phyloP scores from a whole-genome alignment of 208 protist genomes.

The Acanthamoeba healyi region DNA sequence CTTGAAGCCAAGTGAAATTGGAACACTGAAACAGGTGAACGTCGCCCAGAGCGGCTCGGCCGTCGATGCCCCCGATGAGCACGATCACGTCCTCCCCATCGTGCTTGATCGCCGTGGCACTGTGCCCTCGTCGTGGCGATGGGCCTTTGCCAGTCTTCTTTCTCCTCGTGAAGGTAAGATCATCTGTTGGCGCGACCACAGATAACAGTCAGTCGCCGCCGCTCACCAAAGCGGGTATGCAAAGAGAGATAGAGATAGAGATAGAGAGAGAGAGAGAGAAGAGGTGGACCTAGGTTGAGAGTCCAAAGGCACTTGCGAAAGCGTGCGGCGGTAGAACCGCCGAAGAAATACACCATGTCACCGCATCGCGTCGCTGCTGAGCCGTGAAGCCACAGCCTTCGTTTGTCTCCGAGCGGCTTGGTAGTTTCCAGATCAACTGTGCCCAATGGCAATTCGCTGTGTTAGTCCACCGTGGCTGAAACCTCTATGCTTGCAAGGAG shows the following conservation, averaged over 20 bases:
- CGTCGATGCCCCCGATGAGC: constrained; percentile 42
- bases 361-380: not conserved
- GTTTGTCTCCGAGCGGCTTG: not conserved
- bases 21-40: constrained; percentile 46
- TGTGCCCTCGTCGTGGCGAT: constrained; percentile 29
- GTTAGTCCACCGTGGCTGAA: too few species aligned
- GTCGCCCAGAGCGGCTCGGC: not conserved
- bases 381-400: constrained; percentile 22
- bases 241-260: not conserved
- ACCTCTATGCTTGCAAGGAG: too few species aligned
- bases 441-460: too few species aligned
- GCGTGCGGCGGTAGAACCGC: constrained; percentile 19
- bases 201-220: too few species aligned
- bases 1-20: constrained; percentile 14
- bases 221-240: too few species aligned
- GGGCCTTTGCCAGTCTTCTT: constrained; percentile 53
- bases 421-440: constrained; percentile 43
- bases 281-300: not conserved
- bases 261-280: not conserved
- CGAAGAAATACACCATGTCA: constrained; percentile 35
- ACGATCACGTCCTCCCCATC: constrained; percentile 37
- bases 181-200: too few species aligned
- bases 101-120: constrained; percentile 1
- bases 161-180: not conserved
- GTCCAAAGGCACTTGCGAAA: constrained; percentile 51